These are phyloP conservation scores for Phytophthora syringae DNA, from an alignment of 352 stramenopile species.

Conservation along the genomic window DNA sequence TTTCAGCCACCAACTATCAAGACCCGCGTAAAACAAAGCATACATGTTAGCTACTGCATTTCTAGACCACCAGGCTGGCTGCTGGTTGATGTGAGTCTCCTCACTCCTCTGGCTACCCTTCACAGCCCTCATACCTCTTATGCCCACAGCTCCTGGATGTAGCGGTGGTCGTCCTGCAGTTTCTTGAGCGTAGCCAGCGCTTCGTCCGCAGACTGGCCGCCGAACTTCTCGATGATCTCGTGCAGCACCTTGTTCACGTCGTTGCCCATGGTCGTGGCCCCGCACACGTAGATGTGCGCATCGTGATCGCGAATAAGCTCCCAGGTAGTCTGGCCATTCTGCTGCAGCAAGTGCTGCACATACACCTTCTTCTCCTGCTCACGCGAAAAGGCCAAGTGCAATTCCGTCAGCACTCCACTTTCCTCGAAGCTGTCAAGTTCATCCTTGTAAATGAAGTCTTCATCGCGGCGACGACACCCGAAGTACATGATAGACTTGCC, in stretches of 20 bases:
- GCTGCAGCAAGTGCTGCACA: constrained; percentile 95
- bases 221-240: constrained; percentile 79
- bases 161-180: constrained; percentile 89
- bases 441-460: constrained; percentile 92
- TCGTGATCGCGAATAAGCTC: constrained; percentile 63
- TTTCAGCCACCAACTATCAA: constrained; percentile 1
- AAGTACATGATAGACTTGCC: constrained; percentile 95
- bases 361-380: constrained; percentile 96
- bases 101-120: neutral
- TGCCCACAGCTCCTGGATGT: constrained; percentile 97
- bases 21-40: constrained; percentile 28
- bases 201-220: constrained; percentile 54
- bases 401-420: constrained; percentile 87
- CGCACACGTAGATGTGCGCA: constrained; percentile 98
- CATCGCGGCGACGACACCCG: constrained; percentile 82
- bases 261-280: constrained; percentile 96
- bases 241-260: constrained; percentile 95
- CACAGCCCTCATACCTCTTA: constrained; percentile 45
- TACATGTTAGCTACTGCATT: constrained; percentile 28
- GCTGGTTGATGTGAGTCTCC: neutral
- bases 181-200: constrained; percentile 90
- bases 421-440: constrained; percentile 91
- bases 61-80: constrained; percentile 29
- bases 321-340: constrained; percentile 73
- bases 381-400: constrained; percentile 96